Conservation (phyloP, 331 rosid species). For the Quercus tomentella region DNA sequence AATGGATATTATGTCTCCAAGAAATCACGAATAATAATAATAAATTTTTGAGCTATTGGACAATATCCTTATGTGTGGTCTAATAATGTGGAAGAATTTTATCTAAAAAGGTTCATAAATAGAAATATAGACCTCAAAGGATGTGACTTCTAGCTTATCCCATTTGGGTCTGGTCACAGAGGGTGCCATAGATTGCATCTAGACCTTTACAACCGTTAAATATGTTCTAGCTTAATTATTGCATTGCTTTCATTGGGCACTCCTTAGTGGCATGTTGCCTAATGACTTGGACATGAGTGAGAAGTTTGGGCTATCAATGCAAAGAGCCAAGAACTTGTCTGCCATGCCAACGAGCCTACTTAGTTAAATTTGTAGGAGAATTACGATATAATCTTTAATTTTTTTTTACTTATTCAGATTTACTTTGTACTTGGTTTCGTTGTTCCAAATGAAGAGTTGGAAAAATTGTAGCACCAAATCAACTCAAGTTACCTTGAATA, state of each 20-base stretch:
- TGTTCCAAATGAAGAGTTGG: no score
- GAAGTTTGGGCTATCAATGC: conserved; percentile 23
- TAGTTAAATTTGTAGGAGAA: no score
- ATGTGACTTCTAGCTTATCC: conserved; percentile 22
- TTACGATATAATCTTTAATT: no score
- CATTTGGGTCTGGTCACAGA: conserved; percentile 46
- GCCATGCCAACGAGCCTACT: conserved; percentile 16
- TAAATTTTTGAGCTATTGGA: conserved; percentile 33
- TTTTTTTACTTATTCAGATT: no score
- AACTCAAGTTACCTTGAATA: no score
- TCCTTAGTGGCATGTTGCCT: conserved; percentile 22
- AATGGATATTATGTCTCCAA: conserved; percentile 28
- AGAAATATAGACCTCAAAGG: conserved; percentile 14
- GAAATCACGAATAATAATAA: conserved; percentile 12
- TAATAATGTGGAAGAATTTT: conserved; percentile 27
- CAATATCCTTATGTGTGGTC: conserved; percentile 30
- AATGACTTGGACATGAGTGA: conserved; percentile 39
- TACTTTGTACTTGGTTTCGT: no score
- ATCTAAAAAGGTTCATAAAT: conserved; percentile 34
- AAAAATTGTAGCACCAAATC: no score
- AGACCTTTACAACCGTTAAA: conserved; percentile 4
- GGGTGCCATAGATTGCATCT: conserved; percentile 35
- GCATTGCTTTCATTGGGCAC: conserved; percentile 50
- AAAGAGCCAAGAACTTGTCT: conserved; percentile 23
- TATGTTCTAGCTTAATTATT: conserved; percentile 33